Evolutionary conservation across 2,329 filamentous ascomycete genomes (phyloP).

Genomic region (Corniculantispora saksenae): DNA sequence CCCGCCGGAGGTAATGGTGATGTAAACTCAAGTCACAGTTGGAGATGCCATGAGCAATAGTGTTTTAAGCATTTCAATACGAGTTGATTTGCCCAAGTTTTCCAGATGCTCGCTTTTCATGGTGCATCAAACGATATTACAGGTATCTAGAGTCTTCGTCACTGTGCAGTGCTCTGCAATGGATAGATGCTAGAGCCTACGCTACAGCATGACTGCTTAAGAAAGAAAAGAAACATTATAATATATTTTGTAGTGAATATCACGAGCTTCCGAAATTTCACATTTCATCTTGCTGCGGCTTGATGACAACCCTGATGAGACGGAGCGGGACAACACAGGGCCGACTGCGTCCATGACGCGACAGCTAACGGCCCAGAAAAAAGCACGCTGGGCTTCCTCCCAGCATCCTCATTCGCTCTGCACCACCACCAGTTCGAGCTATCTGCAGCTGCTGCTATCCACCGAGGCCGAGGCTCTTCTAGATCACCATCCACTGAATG

Average conservation of each 20-base stretch:
- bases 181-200: no score
- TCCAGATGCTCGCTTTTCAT: no score
- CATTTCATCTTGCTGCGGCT: no score
- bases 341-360: constrained; percentile 6
- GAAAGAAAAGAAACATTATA: no score
- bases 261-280: not conserved
- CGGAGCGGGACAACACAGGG: constrained; percentile 15
- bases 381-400: not conserved
- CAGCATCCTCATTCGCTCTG: constrained; percentile 10
- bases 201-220: no score
- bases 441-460: constrained; percentile 11
- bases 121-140: no score
- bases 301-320: not conserved
- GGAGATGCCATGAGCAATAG: not conserved
- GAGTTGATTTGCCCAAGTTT: no score
- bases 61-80: no score
- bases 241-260: no score
- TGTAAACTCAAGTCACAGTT: not conserved
- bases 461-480: constrained; percentile 11
- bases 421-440: not conserved
- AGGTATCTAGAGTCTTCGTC: no score
- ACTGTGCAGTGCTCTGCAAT: no score
- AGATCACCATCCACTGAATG: not conserved
- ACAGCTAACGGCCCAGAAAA: constrained; percentile 11
- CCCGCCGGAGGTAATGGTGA: not conserved